Percentiles rank a stretch among this genome's conserved stretches.
phyloP scores from a whole-genome alignment of 2,329 filamentous ascomycete species.

The Annulohypoxylon truncatum region DNA sequence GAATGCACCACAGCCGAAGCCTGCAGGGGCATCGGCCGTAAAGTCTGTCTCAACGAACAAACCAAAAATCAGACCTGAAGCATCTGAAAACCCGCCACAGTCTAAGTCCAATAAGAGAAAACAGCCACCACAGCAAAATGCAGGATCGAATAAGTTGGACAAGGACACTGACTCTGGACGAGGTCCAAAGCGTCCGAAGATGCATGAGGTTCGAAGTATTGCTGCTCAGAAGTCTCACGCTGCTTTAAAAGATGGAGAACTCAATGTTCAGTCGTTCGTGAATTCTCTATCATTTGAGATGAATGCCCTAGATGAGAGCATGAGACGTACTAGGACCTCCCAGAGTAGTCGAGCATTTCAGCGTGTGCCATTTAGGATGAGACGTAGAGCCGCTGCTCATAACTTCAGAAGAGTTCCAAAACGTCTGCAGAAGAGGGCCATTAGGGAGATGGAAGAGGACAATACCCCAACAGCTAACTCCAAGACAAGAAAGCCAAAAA shows the following conservation, averaged over 20 bases:
- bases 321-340: conserved; percentile 75
- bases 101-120: conserved; percentile 47
- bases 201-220: conserved; percentile 61
- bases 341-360: conserved; percentile 84
- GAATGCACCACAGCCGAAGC: conserved; percentile 31
- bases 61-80: conserved; percentile 6
- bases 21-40: conserved; percentile 17
- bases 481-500: conserved; percentile 70
- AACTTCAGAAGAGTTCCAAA: conserved; percentile 92
- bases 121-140: conserved; percentile 35
- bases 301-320: conserved; percentile 82
- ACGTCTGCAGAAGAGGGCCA: conserved; percentile 76
- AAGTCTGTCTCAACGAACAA: conserved; percentile 24
- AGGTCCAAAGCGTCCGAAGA: conserved; percentile 58
- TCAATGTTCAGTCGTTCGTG: conserved; percentile 87
- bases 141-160: conserved; percentile 42
- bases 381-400: conserved; percentile 91
- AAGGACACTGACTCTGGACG: conserved; percentile 46
- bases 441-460: conserved; percentile 83
- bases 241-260: conserved; percentile 75
- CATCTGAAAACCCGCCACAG: conserved; percentile 19
- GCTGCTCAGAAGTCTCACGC: conserved; percentile 62
- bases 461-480: conserved; percentile 85
- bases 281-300: conserved; percentile 91
- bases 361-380: conserved; percentile 84